Conservation (phyloP, 2,329 filamentous ascomycete species). For the Knufia petricola region DNA sequence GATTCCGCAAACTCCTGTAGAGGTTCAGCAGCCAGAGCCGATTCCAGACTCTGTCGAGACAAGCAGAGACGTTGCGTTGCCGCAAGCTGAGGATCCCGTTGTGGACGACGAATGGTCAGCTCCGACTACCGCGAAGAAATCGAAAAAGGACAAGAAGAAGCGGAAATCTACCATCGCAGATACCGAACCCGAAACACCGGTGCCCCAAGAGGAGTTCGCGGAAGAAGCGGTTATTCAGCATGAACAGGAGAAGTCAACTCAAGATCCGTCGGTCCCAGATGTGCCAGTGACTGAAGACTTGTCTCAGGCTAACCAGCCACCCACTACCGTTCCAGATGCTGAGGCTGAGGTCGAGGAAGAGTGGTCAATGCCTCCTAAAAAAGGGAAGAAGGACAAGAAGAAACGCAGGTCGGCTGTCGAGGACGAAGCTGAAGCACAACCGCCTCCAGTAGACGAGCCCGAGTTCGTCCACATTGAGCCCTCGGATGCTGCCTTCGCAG, state of each 20-base stretch:
- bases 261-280: not conserved
- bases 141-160: slow-evolving; percentile 21
- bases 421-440: not conserved
- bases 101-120: slow-evolving; percentile 5
- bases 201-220: not conserved
- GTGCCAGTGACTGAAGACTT: not conserved
- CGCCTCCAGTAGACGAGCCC: too few species aligned
- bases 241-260: not conserved
- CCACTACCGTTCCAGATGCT: not conserved
- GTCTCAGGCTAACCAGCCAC: not conserved
- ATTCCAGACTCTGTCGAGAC: not conserved
- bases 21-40: not conserved
- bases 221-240: not conserved
- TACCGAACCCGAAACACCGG: not conserved
- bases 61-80: not conserved
- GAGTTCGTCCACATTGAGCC: too few species aligned
- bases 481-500: too few species aligned
- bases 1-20: slow-evolving; percentile 1
- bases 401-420: slow-evolving; percentile 10
- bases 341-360: slow-evolving; percentile 3
- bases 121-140: slow-evolving; percentile 12
- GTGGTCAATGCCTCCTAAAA: slow-evolving; percentile 21
- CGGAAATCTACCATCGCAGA: slow-evolving; percentile 1
- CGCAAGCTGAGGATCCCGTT: not conserved
- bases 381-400: slow-evolving; percentile 23